Percentiles rank a stretch among this genome's conserved stretches.
Conservation (phyloP, 768 basidiomycete genomes). For the Chalciporus sphaerocephalus region DNA sequence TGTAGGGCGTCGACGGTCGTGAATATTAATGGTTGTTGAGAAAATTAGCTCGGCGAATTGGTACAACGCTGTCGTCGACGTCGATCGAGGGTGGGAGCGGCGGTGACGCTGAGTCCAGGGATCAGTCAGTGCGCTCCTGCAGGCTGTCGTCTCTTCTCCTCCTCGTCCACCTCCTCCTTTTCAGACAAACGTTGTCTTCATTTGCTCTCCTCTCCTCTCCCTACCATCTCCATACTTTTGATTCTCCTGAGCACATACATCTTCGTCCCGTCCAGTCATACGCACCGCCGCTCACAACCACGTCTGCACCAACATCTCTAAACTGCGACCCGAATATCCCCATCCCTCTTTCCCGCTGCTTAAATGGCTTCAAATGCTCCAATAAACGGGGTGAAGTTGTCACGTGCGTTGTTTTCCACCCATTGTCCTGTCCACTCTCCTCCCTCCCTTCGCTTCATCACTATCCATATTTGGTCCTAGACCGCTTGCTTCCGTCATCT, state of each 20-base stretch:
- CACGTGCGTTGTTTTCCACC: conserved; percentile 51
- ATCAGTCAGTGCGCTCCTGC: conserved; percentile 22
- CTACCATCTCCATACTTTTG: background rate
- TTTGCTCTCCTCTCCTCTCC: conserved; percentile 11
- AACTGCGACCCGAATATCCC: conserved; percentile 2
- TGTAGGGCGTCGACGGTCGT: background rate
- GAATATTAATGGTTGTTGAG: background rate
- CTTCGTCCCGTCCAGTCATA: conserved; percentile 3
- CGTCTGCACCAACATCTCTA: conserved; percentile 7
- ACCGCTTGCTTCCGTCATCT: conserved; percentile 22
- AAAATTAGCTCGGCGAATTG: conserved; percentile 7
- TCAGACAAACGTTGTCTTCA: conserved; percentile 8
- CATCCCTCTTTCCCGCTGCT: conserved; percentile 2
- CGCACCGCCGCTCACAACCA: conserved; percentile 13
- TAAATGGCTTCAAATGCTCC: conserved; percentile 73
- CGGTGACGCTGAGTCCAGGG: conserved; percentile 17
- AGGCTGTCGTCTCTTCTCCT: conserved; percentile 25
- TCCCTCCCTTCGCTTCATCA: conserved; percentile 11
- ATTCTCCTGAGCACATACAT: background rate
- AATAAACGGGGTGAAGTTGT: conserved; percentile 85
- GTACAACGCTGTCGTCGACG: background rate
- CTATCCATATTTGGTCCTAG: conserved; percentile 30
- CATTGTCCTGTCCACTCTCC: conserved; percentile 13
- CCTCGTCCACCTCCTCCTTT: conserved; percentile 15
- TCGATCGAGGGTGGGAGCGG: background rate